Base-by-base conservation (phyloP, 176 grass and related monocot species). In the Cocos nucifera region DNA sequence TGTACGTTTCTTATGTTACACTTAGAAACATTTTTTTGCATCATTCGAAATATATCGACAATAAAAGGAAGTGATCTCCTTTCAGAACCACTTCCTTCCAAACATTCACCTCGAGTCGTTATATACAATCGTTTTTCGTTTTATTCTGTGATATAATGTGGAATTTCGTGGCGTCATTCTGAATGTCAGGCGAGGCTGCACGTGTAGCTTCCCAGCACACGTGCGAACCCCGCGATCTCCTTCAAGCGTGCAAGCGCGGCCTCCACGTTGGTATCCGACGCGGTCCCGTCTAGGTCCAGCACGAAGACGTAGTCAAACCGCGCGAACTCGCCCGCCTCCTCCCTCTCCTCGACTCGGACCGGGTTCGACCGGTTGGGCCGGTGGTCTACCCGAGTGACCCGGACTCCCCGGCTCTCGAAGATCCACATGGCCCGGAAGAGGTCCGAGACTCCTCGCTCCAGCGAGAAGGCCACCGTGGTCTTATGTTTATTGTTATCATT, bases 321-420 rank as follows among this genome's bases (percentile, higher is more conserved):
- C 17, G 67, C 5, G 44, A 10, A 24, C 50, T 25, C 64, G 2
- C 49, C 50, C 2, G 23, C 64, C 23, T 23, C 50, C 1, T 19
- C 56, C 35, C 26, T 48, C 9, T 49, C 20, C 21, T 50, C 54
- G 17, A 70, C 56, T 21, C 67, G 55, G 15, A 77, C 64, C 44
- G 74, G 74, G 15, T 21, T 62, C 14, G 55, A 21, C 19, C 74
- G 53, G 64, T 77, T 77, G n/a, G 74, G 74, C 23, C 74, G 63
- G 74, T 77, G 74, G 64, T 77, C 74, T 18, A 77, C 56, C 19
- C 74, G 74, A n/a, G 57, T 51, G 26, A 77, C 56, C 24, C 17
- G 53, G 10, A 77, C 64, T 10, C 74, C 74, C 16, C 64, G 35
- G 57, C 74, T 77, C 65, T 77, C 74, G 50, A 77, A 54, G 57